Evolutionary conservation across 257 asterid genomes (phyloP).

Genomic region (Solanum lignicaule): DNA sequence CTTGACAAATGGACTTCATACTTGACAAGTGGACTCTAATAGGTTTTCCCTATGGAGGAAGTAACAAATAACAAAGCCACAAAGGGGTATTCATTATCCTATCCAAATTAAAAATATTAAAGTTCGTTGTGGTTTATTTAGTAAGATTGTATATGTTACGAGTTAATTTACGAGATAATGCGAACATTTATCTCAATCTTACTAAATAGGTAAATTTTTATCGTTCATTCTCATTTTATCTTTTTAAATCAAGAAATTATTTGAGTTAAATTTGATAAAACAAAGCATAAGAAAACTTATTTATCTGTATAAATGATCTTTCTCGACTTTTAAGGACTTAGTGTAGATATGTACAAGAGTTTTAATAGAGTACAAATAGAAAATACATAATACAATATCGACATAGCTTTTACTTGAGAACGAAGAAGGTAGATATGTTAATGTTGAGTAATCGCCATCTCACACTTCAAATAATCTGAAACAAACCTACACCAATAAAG

Average conservation of each 20-base stretch:
- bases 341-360: not conserved
- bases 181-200: not conserved
- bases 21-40: not conserved
- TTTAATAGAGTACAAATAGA: too few relatives aligned
- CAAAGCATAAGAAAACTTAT: too few relatives aligned
- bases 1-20: not conserved
- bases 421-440: too few relatives aligned
- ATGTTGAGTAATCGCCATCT: too few relatives aligned
- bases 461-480: rapidly evolving
- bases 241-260: not conserved
- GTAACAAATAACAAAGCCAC: not conserved
- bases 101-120: too few relatives aligned
- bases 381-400: too few relatives aligned
- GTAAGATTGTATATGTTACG: too few relatives aligned
- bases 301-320: not conserved
- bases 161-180: not conserved
- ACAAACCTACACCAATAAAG: too few relatives aligned
- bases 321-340: not conserved
- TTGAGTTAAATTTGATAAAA: not conserved
- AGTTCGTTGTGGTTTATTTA: too few relatives aligned
- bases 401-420: too few relatives aligned
- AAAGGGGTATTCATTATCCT: not conserved
- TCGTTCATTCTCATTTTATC: not conserved
- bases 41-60: not conserved
- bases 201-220: not conserved